Evolutionary conservation across 176 grass and related monocot genomes (phyloP).

Genomic region (Carex kokanica): DNA sequence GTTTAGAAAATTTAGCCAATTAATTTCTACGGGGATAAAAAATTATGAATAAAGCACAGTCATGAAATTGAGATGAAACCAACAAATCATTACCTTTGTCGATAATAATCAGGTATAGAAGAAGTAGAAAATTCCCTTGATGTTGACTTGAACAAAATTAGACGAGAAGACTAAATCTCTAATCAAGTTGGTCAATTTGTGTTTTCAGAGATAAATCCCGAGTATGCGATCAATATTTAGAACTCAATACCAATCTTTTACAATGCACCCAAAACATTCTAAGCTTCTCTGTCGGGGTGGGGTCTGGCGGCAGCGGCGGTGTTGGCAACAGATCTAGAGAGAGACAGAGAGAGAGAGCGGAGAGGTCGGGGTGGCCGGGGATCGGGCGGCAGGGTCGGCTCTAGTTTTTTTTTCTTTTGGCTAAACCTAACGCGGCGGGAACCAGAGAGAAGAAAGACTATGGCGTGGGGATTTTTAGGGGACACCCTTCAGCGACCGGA

Average conservation of each 20-base stretch:
- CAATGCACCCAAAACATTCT: background rate
- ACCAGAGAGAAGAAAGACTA: no score
- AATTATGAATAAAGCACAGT: background rate
- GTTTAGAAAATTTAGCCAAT: no score
- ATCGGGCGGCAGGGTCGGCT: no score
- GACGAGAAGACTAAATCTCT: background rate
- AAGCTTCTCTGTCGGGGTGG: background rate
- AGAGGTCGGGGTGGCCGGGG: no score
- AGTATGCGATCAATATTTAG: background rate
- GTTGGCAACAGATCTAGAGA: no score
- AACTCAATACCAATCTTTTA: background rate
- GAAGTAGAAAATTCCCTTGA: background rate
- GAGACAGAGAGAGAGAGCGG: no score
- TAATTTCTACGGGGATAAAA: background rate
- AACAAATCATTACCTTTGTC: constrained; percentile 1
- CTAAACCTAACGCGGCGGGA: no score
- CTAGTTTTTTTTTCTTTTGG: no score
- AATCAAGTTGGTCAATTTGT: no score
- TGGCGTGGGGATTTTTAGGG: no score
- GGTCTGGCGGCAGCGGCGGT: no score
- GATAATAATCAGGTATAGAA: background rate
- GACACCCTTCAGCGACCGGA: no score
- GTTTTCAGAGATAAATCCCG: background rate
- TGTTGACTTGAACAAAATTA: background rate
- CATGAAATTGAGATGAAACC: constrained; percentile 14